Percentiles rank a stretch among this genome's conserved stretches.
phyloP scores from a whole-genome alignment of 1,284 basidiomycete species.

The Pholiota adiposa region DNA sequence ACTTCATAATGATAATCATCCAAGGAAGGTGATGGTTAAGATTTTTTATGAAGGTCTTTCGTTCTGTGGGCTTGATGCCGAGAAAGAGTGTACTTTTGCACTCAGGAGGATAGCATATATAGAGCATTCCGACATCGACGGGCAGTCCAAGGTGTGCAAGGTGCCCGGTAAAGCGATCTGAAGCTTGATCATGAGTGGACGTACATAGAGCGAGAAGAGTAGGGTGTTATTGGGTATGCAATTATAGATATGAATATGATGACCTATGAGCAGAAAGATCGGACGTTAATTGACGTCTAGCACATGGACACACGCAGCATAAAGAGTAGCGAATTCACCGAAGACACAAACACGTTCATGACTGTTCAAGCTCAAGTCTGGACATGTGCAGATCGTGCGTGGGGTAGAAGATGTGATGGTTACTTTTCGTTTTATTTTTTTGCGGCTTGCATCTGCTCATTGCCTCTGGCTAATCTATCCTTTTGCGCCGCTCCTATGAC shows the following conservation, averaged over 20 bases:
- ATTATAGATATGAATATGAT: slow-evolving; percentile 9
- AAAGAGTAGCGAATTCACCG: slow-evolving; percentile 16
- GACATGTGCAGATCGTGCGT: neutral
- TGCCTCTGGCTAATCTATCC: slow-evolving; percentile 61
- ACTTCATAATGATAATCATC: neutral
- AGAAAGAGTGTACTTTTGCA: neutral
- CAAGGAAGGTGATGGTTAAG: neutral
- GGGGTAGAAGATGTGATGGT: neutral
- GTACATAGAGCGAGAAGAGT: neutral
- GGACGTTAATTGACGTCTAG: slow-evolving; percentile 1
- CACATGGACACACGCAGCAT: neutral
- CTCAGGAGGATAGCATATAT: neutral
- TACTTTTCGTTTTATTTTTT: slow-evolving; percentile 30
- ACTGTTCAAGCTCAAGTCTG: neutral
- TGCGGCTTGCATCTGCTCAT: slow-evolving; percentile 50
- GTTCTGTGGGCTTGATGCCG: neutral
- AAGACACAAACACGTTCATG: slow-evolving; percentile 2
- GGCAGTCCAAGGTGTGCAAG: neutral
- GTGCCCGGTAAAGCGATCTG: neutral
- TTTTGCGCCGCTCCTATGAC: slow-evolving; percentile 77
- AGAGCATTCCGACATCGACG: neutral
- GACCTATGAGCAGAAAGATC: neutral
- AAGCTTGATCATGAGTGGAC: neutral
- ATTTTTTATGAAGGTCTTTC: neutral
- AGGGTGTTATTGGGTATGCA: slow-evolving; percentile 5